Percentiles rank a stretch among this genome's conserved stretches.
Evolutionary conservation across 1,139 yeast genomes (phyloP).

Genomic region (Diutina mesorugosa): DNA sequence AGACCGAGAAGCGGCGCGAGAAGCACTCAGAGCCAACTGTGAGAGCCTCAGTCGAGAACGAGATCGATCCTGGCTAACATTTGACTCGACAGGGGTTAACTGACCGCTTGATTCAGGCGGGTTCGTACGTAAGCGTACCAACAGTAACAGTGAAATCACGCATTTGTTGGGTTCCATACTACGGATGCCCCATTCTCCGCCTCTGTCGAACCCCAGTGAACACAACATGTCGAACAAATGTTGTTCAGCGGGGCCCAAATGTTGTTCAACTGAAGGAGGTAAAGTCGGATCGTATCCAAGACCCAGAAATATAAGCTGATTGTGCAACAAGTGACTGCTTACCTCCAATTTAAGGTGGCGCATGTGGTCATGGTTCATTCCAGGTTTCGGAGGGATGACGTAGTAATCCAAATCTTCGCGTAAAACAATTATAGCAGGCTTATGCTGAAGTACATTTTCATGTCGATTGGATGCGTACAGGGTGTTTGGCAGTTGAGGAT

Average conservation of each 20-base stretch:
- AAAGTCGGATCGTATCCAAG: slow-evolving; percentile 28
- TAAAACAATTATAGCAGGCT: slow-evolving; percentile 86
- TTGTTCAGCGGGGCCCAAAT: slow-evolving; percentile 84
- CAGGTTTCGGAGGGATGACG: slow-evolving; percentile 64
- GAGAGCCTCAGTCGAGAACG: slow-evolving; percentile 34
- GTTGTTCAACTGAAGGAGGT: slow-evolving; percentile 22
- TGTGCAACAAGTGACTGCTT: slow-evolving; percentile 36
- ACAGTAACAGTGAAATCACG: slow-evolving; percentile 71
- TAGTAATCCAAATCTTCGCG: slow-evolving; percentile 92
- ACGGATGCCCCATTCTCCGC: slow-evolving; percentile 79
- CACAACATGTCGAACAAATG: slow-evolving; percentile 93
- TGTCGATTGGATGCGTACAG: slow-evolving; percentile 1
- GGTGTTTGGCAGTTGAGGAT: slow-evolving; percentile 9
- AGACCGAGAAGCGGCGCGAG: slow-evolving; percentile 42
- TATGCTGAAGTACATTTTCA: slow-evolving; percentile 33
- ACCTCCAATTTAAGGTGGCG: slow-evolving; percentile 56
- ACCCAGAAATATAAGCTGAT: slow-evolving; percentile 64
- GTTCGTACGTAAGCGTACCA: slow-evolving; percentile 45
- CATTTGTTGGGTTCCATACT: slow-evolving; percentile 78
- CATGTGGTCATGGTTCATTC: slow-evolving; percentile 39
- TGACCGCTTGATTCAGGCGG: slow-evolving; percentile 18
- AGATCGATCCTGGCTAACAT: slow-evolving; percentile 25
- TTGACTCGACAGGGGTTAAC: slow-evolving; percentile 34
- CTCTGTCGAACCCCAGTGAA: slow-evolving; percentile 65
- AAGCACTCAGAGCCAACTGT: slow-evolving; percentile 26